phyloP scores from a whole-genome alignment of 2,329 filamentous ascomycete genomes.

The Pseudogymnoascus sp. region DNA sequence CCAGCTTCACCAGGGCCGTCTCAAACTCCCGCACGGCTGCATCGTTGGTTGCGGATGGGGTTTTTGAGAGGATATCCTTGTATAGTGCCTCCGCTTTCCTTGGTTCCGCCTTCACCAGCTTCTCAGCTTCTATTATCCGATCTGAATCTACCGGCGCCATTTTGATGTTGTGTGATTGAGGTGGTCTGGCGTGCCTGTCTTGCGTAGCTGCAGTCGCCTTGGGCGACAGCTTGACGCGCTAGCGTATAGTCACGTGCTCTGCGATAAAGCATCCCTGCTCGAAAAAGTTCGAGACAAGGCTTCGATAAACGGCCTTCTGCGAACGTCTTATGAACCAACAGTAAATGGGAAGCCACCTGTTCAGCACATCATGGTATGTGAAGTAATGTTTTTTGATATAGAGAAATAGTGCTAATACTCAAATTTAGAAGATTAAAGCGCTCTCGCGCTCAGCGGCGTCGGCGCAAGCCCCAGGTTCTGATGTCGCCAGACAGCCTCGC shows the following conservation, averaged over 20 bases:
- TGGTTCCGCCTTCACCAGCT: constrained; percentile 71
- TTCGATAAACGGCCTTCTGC: not conserved
- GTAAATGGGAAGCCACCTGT: constrained; percentile 12
- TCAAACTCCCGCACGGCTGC: constrained; percentile 87
- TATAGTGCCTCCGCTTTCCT: constrained; percentile 79
- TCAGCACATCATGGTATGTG: constrained; percentile 25
- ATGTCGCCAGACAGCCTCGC: constrained; percentile 55
- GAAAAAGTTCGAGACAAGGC: constrained; percentile 12
- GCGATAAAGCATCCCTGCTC: constrained; percentile 10
- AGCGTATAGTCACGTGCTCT: not conserved
- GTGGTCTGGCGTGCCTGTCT: constrained; percentile 17
- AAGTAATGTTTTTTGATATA: not conserved
- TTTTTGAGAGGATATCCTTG: constrained; percentile 80
- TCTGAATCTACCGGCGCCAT: constrained; percentile 53
- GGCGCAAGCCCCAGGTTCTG: constrained; percentile 58
- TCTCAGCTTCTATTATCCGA: constrained; percentile 81
- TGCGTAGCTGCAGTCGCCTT: constrained; percentile 13
- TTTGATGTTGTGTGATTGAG: constrained; percentile 19
- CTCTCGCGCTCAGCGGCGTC: constrained; percentile 57
- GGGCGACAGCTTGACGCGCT: constrained; percentile 11
- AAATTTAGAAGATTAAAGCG: constrained; percentile 51
- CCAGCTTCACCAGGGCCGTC: constrained; percentile 75
- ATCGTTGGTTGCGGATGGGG: constrained; percentile 75
- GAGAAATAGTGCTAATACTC: not conserved
- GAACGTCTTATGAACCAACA: not conserved